Conservation (phyloP, 768 basidiomycete species). For the Mycena filopes region DNA sequence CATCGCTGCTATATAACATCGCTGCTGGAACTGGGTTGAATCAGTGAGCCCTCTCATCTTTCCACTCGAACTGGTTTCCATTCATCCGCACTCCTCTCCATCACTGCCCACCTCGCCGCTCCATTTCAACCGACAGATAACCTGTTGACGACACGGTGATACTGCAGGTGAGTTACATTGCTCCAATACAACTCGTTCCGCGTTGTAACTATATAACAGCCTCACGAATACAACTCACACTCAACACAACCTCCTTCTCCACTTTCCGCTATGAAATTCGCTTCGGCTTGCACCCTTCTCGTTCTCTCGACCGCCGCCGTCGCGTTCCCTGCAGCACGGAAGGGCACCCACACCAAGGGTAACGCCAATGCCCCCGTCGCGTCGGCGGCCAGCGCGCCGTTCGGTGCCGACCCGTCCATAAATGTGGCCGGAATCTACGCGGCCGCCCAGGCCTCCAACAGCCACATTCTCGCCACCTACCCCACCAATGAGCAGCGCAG, state of each 20-base stretch:
- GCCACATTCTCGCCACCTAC: conserved; percentile 29
- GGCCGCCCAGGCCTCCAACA: conserved; percentile 32
- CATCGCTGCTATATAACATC: conserved; percentile 8
- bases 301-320: not conserved
- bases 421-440: conserved; percentile 34
- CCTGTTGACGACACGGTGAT: too few relatives aligned
- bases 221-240: not conserved
- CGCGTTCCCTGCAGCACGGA: not conserved
- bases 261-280: conserved; percentile 5
- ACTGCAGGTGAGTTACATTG: not conserved
- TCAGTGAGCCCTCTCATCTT: conserved; percentile 1
- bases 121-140: not conserved
- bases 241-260: not conserved
- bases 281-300: not conserved
- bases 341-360: not conserved
- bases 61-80: not conserved
- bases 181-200: not conserved
- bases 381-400: not conserved
- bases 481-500: conserved; percentile 23
- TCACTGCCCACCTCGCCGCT: not conserved
- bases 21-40: not conserved
- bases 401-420: conserved; percentile 35
- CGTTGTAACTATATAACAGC: not conserved
- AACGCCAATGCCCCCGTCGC: not conserved
- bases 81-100: not conserved